Evolutionary conservation across 306 rosid species (phyloP), one percentile per base, ranked within the genome.

Genomic region (Vigna mungo): DNA sequence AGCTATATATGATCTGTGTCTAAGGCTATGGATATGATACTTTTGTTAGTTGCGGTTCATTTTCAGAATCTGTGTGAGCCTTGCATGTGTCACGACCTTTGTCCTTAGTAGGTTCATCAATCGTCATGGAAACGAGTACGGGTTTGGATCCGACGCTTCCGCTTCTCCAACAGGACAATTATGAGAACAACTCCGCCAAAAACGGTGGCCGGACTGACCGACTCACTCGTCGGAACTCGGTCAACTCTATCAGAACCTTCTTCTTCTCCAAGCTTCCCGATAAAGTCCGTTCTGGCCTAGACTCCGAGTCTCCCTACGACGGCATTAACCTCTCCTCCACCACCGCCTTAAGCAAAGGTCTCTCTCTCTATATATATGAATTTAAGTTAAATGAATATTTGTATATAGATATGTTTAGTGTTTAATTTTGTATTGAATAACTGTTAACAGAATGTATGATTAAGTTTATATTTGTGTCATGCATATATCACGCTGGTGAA

Each of bases 211-310:
- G 77, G 80, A 34, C 49, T 27, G 16, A 5, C 34, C 23, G 46
- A 63, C 60, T 72, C 74, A 4, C 2, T 80, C 85, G 82, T 61
- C 77, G 71, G 54, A 79, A 82, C 61, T 85, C 88, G 0, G 77
- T 82, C 56, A 72, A 67, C 78, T 77, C 87, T 43, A 48, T 87
- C 65, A 81, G 77, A 52, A 15, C 65, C 36, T 85, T 81, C 10
- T 91, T 91, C 73, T 36, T 87, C 21, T 86, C 90, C 44, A 87
- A 69, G 61, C 80, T 91, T 73, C 92, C 92, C 6, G 87, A 83
- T 5, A 86, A 89, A 54, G 72, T 91, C 72, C 90, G 86, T n/a
- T 56, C 89, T 21, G 56, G 70, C 69, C 39, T 89, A 15, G 88
- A 87, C 32, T 59, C 88, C 3, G 92, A 91, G 80, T 65, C 84